Conservation (phyloP, 805 yeast genomes). For the Kuraishia borneana region DNA sequence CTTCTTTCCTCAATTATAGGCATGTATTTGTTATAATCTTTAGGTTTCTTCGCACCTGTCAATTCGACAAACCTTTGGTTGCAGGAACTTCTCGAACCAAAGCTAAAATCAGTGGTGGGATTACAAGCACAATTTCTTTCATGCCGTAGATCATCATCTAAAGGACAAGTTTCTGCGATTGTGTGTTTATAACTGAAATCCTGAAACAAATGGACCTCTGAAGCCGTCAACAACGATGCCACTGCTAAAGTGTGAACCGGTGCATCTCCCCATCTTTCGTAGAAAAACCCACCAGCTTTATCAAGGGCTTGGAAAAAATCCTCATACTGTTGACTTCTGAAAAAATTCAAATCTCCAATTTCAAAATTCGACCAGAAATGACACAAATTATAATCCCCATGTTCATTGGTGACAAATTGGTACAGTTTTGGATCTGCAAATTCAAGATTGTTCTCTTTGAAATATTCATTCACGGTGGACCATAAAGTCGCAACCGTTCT, state of each 20-base stretch:
- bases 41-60: no score
- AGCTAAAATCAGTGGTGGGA: constrained; percentile 59
- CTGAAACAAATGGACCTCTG: constrained; percentile 62
- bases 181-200: constrained; percentile 77
- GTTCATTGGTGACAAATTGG: constrained; percentile 29
- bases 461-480: constrained; percentile 31
- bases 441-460: constrained; percentile 22
- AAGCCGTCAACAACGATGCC: constrained; percentile 45
- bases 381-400: constrained; percentile 38
- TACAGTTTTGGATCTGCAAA: constrained; percentile 27
- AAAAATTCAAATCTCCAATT: constrained; percentile 47
- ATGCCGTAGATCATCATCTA: constrained; percentile 42
- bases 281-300: constrained; percentile 54
- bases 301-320: constrained; percentile 48
- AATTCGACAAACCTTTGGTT: constrained; percentile 14
- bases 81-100: constrained; percentile 23
- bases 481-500: constrained; percentile 39
- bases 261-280: constrained; percentile 76
- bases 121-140: constrained; percentile 63
- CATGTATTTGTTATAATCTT: no score
- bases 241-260: constrained; percentile 63
- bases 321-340: constrained; percentile 42
- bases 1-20: no score
- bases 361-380: constrained; percentile 65
- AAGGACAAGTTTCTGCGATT: constrained; percentile 74